Conservation (phyloP, 352 stramenopile species). For the Phytophthora meadii region DNA sequence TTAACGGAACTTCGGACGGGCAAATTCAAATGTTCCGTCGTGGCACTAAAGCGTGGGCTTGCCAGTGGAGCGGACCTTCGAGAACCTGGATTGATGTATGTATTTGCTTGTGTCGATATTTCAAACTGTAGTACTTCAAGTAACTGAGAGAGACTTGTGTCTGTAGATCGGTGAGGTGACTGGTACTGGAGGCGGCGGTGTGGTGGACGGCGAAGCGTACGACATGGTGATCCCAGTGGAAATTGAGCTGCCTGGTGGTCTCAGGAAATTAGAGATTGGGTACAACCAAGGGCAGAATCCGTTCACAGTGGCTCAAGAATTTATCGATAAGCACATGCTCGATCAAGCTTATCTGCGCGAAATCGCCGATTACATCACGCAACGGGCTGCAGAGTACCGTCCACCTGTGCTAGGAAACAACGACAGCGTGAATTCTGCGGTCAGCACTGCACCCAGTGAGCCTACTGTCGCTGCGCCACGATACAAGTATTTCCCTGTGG, state of each 20-base stretch:
- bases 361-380: slow-evolving; percentile 97
- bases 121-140: background rate
- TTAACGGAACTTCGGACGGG: slow-evolving; percentile 89
- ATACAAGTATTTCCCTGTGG: slow-evolving; percentile 80
- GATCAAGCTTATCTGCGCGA: slow-evolving; percentile 92
- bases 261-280: slow-evolving; percentile 95
- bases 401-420: slow-evolving; percentile 69
- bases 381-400: slow-evolving; percentile 85
- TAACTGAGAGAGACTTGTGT: slow-evolving; percentile 1
- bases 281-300: slow-evolving; percentile 99
- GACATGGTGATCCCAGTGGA: slow-evolving; percentile 98
- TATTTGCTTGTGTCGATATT: background rate
- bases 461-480: slow-evolving; percentile 10
- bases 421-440: slow-evolving; percentile 33
- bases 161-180: slow-evolving; percentile 86
- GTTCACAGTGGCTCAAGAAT: slow-evolving; percentile 95
- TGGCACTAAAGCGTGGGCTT: slow-evolving; percentile 93
- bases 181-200: slow-evolving; percentile 82
- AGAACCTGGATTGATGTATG: slow-evolving; percentile 95
- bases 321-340: slow-evolving; percentile 97
- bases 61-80: slow-evolving; percentile 93
- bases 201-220: slow-evolving; percentile 93
- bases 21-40: slow-evolving; percentile 97
- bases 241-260: slow-evolving; percentile 92
- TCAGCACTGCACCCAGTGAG: slow-evolving; percentile 9